Percentiles rank a stretch among this genome's conserved stretches.
phyloP scores from a whole-genome alignment of 306 rosid species.

The Fagus crenata region DNA sequence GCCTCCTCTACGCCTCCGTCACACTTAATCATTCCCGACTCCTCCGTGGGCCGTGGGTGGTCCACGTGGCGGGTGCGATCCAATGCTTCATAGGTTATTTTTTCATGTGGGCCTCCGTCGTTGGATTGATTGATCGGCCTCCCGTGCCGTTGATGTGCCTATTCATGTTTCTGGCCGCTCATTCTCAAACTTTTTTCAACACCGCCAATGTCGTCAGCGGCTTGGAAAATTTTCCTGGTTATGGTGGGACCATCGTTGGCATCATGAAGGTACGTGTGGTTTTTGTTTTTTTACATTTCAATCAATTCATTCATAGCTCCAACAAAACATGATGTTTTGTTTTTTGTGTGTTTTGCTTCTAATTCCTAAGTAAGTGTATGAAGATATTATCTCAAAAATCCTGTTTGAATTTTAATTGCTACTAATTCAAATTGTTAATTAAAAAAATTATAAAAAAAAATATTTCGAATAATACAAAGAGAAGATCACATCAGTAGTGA shows the following conservation, averaged over 20 bases:
- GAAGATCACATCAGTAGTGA: no score
- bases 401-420: no score
- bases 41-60: constrained; percentile 70
- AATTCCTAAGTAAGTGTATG: no score
- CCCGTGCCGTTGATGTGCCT: constrained; percentile 70
- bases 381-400: no score
- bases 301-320: not conserved
- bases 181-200: constrained; percentile 71
- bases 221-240: constrained; percentile 57
- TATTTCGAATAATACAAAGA: no score
- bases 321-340: no score
- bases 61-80: constrained; percentile 52
- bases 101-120: constrained; percentile 72
- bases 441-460: no score
- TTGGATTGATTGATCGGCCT: constrained; percentile 57
- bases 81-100: constrained; percentile 66
- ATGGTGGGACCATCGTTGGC: constrained; percentile 81
- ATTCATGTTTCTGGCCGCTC: constrained; percentile 62
- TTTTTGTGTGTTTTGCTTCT: no score
- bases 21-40: constrained; percentile 9
- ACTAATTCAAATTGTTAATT: no score
- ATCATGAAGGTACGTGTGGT: constrained; percentile 61
- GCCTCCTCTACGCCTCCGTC: constrained; percentile 76
- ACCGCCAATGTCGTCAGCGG: constrained; percentile 75
- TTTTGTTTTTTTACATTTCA: not conserved